A percentile compares a stretch with the other conserved stretches of the same genome.
Conservation (phyloP, 148 eudicot genomes). For the Silene conica region DNA sequence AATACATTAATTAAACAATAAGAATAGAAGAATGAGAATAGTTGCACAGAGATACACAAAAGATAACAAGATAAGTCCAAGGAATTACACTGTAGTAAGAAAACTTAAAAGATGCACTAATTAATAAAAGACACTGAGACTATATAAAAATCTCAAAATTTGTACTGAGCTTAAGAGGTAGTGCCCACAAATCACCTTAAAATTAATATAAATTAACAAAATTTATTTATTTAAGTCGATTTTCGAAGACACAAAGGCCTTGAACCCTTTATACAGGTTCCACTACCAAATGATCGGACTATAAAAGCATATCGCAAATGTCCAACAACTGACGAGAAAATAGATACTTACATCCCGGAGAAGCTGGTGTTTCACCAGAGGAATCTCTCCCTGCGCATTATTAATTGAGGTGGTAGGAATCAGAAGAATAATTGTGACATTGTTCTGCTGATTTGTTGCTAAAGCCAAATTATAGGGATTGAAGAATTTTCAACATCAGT, state of each 20-base stretch:
- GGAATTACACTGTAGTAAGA: not conserved
- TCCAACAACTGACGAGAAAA: not conserved
- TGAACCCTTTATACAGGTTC: no score
- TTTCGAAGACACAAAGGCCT: not conserved
- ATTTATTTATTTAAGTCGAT: no score
- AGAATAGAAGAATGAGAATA: not conserved
- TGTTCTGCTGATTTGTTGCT: slow-evolving; percentile 75
- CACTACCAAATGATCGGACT: not conserved
- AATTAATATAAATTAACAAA: no score
- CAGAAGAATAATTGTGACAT: slow-evolving; percentile 72
- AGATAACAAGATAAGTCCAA: not conserved
- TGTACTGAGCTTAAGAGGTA: not conserved
- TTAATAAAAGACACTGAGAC: not conserved
- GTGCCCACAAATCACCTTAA: not conserved
- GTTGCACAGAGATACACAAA: not conserved
- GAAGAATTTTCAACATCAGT: slow-evolving; percentile 31
- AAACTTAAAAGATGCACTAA: no score
- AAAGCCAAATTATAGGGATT: slow-evolving; percentile 65
- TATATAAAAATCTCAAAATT: not conserved
- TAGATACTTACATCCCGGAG: slow-evolving; percentile 63
- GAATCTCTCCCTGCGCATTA: slow-evolving; percentile 62
- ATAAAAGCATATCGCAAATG: not conserved
- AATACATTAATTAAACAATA: no score
- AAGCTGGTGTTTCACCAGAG: slow-evolving; percentile 70
- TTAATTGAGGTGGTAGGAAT: slow-evolving; percentile 59